These are phyloP conservation scores for Saitozyma podzolica DNA, from an alignment of 768 basidiomycete genomes.

Conservation along the genomic window DNA sequence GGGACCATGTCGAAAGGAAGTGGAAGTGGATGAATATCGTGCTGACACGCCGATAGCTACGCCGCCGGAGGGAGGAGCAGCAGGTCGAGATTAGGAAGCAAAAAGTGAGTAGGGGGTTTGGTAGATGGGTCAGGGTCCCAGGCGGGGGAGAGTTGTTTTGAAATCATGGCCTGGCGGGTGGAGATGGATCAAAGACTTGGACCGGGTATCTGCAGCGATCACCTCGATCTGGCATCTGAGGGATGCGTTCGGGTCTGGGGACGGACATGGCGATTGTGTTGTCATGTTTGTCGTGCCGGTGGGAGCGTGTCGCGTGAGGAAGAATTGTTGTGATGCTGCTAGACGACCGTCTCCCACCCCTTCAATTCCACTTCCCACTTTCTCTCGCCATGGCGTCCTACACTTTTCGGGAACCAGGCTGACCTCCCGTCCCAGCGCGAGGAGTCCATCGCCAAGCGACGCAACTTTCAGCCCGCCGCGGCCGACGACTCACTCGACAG, in stretches of 20 bases:
- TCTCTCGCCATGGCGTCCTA: neutral
- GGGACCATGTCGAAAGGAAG: neutral
- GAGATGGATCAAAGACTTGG: too few relatives aligned
- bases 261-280: too few relatives aligned
- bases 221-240: too few relatives aligned
- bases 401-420: neutral
- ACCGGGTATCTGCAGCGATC: too few relatives aligned
- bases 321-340: too few relatives aligned
- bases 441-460: slow-evolving; percentile 95
- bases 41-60: slow-evolving; percentile 60
- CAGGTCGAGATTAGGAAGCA: slow-evolving; percentile 98
- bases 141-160: too few relatives aligned
- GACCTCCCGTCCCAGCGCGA: slow-evolving; percentile 61
- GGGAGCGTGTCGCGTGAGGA: too few relatives aligned
- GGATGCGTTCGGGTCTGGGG: too few relatives aligned
- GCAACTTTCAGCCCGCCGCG: slow-evolving; percentile 80
- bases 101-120: slow-evolving; percentile 59
- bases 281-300: too few relatives aligned
- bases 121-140: too few relatives aligned
- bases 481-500: slow-evolving; percentile 65
- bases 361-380: neutral
- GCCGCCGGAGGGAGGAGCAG: slow-evolving; percentile 94
- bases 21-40: neutral
- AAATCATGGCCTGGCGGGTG: too few relatives aligned
- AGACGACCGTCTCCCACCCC: neutral